A percentile compares a stretch with the other conserved stretches of the same genome.
Conservation (phyloP, 139 green algal genomes). For the Volvox reticuliferus region DNA sequence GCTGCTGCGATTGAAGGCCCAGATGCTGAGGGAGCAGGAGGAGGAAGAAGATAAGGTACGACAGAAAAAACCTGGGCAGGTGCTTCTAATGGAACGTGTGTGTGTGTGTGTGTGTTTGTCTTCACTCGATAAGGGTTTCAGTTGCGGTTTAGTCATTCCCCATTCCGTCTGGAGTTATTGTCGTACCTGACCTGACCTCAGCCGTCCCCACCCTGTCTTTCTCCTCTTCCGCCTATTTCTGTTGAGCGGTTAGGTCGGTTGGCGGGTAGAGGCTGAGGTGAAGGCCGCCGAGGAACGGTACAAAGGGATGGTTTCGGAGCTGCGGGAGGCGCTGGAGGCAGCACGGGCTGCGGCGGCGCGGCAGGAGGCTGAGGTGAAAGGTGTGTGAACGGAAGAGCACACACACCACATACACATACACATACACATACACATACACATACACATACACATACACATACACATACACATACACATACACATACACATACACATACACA, state of each 20-base stretch:
- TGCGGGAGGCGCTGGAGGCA: conserved; percentile 39
- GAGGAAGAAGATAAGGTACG: conserved; percentile 59
- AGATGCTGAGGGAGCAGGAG: conserved; percentile 72
- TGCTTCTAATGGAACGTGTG: not conserved
- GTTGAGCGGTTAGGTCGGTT: conserved; percentile 11
- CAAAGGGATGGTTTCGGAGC: conserved; percentile 5
- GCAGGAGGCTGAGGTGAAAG: conserved; percentile 13
- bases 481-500: too few relatives aligned
- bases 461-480: too few relatives aligned
- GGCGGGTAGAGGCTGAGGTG: conserved; percentile 43
- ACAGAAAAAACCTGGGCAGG: not conserved
- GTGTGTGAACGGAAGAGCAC: not conserved
- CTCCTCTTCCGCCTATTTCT: too few relatives aligned
- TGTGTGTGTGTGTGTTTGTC: not conserved
- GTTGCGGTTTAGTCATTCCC: too few relatives aligned
- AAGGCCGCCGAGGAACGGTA: conserved; percentile 7
- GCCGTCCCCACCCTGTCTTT: too few relatives aligned
- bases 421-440: too few relatives aligned
- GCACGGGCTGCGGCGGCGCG: conserved; percentile 8
- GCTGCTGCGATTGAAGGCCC: conserved; percentile 67
- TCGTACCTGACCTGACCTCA: too few relatives aligned
- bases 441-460: too few relatives aligned
- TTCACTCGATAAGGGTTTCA: too few relatives aligned
- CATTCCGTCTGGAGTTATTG: too few relatives aligned
- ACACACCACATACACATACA: too few relatives aligned